Evolutionary conservation across 2,329 filamentous ascomycete genomes (phyloP).

Genomic region (Colletotrichum paranaense): DNA sequence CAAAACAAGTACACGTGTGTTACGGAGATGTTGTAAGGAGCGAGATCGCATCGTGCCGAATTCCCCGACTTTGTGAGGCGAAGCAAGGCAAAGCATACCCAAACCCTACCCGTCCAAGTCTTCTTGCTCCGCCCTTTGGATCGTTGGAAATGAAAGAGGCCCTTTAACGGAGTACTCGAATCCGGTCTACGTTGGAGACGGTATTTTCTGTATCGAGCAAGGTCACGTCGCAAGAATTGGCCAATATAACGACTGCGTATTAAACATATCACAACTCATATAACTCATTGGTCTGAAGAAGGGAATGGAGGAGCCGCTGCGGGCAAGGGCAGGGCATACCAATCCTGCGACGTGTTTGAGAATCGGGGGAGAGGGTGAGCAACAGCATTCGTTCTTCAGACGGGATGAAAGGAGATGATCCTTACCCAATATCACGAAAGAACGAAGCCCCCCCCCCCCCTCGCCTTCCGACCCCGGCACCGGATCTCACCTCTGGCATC

Average conservation of each 20-base stretch:
- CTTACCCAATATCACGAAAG: not conserved
- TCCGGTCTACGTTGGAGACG: not conserved
- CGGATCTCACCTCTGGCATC: not conserved
- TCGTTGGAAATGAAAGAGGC: not conserved
- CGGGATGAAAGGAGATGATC: slow-evolving; percentile 5
- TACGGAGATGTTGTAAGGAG: not conserved
- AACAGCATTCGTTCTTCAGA: slow-evolving; percentile 11
- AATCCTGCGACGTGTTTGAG: slow-evolving; percentile 31
- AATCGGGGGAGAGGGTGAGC: not conserved
- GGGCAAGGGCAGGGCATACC: not conserved
- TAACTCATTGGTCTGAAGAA: not conserved
- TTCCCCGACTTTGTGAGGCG: not conserved
- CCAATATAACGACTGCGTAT: not conserved
- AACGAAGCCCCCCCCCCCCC: not conserved
- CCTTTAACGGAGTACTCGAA: not conserved
- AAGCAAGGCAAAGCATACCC: not conserved
- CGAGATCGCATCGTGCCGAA: slow-evolving; percentile 4
- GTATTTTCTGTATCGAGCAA: not conserved
- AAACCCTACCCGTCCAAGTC: no score
- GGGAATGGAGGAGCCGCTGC: no score
- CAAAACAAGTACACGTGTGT: not conserved
- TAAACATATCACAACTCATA: not conserved
- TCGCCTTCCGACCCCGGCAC: not conserved
- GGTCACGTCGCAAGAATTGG: not conserved
- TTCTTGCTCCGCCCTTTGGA: not conserved